These are phyloP conservation scores for Trichoderma aggressivum DNA, from an alignment of 2,329 filamentous ascomycete genomes.

Conservation along the genomic window DNA sequence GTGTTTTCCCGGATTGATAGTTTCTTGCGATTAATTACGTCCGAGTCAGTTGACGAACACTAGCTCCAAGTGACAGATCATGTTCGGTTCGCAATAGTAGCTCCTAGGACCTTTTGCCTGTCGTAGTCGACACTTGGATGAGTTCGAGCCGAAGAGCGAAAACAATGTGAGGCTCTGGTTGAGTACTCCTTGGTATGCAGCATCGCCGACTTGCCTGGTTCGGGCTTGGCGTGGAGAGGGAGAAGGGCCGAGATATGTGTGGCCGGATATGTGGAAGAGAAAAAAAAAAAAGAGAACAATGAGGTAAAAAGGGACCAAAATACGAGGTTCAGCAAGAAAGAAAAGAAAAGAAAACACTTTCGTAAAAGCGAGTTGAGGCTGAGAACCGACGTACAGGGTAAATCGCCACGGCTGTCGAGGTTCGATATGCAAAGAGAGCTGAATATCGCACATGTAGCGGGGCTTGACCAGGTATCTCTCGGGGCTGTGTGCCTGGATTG, in stretches of 20 bases:
- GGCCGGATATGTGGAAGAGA: neutral
- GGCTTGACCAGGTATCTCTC: neutral
- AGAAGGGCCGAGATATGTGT: neutral
- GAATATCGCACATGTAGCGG: neutral
- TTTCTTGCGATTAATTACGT: neutral
- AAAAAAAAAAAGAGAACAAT: neutral
- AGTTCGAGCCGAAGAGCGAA: neutral
- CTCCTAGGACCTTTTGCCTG: neutral
- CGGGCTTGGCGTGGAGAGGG: neutral
- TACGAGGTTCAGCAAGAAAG: neutral
- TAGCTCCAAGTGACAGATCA: constrained; percentile 1
- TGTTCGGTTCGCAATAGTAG: neutral
- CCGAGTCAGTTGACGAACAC: neutral
- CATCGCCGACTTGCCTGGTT: neutral
- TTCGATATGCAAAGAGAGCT: neutral
- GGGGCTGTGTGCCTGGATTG: neutral
- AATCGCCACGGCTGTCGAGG: neutral
- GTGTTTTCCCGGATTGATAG: neutral
- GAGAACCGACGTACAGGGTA: neutral
- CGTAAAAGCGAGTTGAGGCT: neutral
- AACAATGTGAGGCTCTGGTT: neutral
- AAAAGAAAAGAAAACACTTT: neutral
- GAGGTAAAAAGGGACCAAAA: neutral
- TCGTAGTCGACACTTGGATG: neutral
- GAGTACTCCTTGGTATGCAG: neutral